Evolutionary conservation across 306 rosid species (phyloP).

Genomic region (Vigna mungo): DNA sequence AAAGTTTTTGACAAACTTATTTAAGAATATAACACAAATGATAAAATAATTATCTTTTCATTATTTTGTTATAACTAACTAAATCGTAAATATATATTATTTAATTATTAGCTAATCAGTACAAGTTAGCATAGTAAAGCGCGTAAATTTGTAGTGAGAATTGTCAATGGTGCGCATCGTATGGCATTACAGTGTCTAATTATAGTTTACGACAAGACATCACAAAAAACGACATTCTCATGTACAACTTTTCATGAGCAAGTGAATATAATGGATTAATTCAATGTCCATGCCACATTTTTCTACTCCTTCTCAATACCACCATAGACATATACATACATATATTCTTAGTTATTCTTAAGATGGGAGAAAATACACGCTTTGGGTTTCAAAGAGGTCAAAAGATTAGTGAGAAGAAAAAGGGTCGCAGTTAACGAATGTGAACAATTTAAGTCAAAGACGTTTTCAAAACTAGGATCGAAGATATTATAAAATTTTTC

Average conservation of each 20-base stretch:
- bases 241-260: neutral
- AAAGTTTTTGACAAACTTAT: too few relatives aligned
- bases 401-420: conserved; percentile 59
- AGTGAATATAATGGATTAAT: conserved; percentile 58
- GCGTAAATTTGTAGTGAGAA: too few relatives aligned
- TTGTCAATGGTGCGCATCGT: conserved; percentile 16
- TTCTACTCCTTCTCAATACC: conserved; percentile 55
- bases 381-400: conserved; percentile 64
- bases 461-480: conserved; percentile 58
- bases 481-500: conserved; percentile 2
- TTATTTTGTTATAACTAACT: too few relatives aligned
- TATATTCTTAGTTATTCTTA: neutral
- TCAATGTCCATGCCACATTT: conserved; percentile 51
- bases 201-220: conserved; percentile 45
- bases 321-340: conserved; percentile 15
- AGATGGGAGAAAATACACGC: conserved; percentile 62
- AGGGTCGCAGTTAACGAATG: conserved; percentile 41
- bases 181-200: conserved; percentile 35
- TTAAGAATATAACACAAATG: too few relatives aligned
- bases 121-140: too few relatives aligned
- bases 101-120: too few relatives aligned
- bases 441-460: conserved; percentile 75
- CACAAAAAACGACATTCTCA: conserved; percentile 42
- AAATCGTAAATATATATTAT: too few relatives aligned
- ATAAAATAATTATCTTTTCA: too few relatives aligned